These are phyloP conservation scores for Thielaviopsis populi DNA, from an alignment of 2,329 filamentous ascomycete genomes.

Conservation along the genomic window DNA sequence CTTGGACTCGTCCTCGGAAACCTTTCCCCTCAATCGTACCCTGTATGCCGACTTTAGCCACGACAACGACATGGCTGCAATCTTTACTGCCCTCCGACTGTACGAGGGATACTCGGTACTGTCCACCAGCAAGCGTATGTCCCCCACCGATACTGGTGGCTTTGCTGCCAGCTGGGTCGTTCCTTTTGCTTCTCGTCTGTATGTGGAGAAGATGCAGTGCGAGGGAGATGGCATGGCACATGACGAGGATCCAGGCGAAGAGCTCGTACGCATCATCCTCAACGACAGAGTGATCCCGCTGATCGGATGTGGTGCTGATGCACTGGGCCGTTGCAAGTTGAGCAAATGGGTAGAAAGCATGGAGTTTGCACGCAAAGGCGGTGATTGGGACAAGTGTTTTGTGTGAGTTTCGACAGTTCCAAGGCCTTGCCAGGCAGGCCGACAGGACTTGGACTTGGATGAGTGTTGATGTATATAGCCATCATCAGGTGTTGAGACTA, in stretches of 20 bases:
- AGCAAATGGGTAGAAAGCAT: slow-evolving; percentile 58
- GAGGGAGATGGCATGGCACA: slow-evolving; percentile 9
- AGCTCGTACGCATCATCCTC: slow-evolving; percentile 63
- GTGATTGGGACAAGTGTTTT: slow-evolving; percentile 57
- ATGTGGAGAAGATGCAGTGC: slow-evolving; percentile 79
- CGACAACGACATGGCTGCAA: slow-evolving; percentile 70
- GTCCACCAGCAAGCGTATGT: slow-evolving; percentile 34
- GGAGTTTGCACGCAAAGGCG: slow-evolving; percentile 55
- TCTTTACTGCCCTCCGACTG: slow-evolving; percentile 63
- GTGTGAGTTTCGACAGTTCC: slow-evolving; percentile 18
- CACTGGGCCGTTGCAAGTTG: slow-evolving; percentile 54
- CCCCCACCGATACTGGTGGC: slow-evolving; percentile 42
- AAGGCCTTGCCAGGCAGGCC: too few relatives aligned
- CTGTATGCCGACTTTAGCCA: slow-evolving; percentile 87
- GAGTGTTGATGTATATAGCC: neutral
- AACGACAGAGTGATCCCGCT: slow-evolving; percentile 72
- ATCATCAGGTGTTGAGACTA: neutral
- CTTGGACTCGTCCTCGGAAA: slow-evolving; percentile 48
- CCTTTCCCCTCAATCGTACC: slow-evolving; percentile 54
- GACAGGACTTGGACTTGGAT: neutral
- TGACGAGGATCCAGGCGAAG: slow-evolving; percentile 32
- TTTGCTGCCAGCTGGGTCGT: slow-evolving; percentile 67
- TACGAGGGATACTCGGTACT: slow-evolving; percentile 51
- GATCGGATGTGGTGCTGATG: slow-evolving; percentile 53
- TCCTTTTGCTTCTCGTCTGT: slow-evolving; percentile 66